Percentiles rank a stretch among this genome's conserved stretches.
Evolutionary conservation across 2,329 filamentous ascomycete species (phyloP).

Genomic region (Neurospora crassa): DNA sequence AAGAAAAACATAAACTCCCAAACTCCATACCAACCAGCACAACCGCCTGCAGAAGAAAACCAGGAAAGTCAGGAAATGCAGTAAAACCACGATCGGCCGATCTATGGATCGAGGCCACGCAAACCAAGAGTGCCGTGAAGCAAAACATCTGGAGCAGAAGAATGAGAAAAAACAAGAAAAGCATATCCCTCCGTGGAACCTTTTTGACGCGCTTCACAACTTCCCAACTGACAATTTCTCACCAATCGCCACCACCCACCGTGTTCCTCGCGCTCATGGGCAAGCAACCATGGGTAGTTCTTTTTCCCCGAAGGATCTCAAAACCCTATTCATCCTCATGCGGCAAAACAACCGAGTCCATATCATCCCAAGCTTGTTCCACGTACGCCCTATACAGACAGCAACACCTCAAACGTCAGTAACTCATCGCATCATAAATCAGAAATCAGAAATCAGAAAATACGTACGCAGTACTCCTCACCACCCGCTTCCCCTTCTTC

Average conservation of each 20-base stretch:
- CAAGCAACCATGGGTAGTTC: not conserved
- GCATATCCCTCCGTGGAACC: not conserved
- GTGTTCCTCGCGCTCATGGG: not conserved
- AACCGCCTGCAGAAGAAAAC: not conserved
- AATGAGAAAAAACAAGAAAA: not conserved
- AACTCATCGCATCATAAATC: too few species aligned
- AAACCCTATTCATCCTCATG: slow-evolving; percentile 12
- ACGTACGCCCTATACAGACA: slow-evolving; percentile 22
- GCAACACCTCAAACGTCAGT: slow-evolving; percentile 2
- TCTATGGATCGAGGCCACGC: not conserved
- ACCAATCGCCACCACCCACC: not conserved
- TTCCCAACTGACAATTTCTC: not conserved
- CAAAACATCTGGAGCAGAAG: not conserved
- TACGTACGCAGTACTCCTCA: slow-evolving; percentile 32
- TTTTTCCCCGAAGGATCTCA: not conserved
- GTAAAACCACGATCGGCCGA: not conserved
- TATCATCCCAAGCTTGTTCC: slow-evolving; percentile 25
- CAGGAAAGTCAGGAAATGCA: not conserved
- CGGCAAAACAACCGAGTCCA: slow-evolving; percentile 26
- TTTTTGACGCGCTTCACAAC: not conserved
- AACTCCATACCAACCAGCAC: not conserved
- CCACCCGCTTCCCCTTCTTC: slow-evolving; percentile 32
- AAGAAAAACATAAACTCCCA: not conserved
- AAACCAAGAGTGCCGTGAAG: not conserved
- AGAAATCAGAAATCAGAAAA: too few species aligned